Evolutionary conservation across 192 early-diverging fungal species (phyloP), one percentile per base, ranked within the genome.

Genomic region (Coemansia sp.): DNA sequence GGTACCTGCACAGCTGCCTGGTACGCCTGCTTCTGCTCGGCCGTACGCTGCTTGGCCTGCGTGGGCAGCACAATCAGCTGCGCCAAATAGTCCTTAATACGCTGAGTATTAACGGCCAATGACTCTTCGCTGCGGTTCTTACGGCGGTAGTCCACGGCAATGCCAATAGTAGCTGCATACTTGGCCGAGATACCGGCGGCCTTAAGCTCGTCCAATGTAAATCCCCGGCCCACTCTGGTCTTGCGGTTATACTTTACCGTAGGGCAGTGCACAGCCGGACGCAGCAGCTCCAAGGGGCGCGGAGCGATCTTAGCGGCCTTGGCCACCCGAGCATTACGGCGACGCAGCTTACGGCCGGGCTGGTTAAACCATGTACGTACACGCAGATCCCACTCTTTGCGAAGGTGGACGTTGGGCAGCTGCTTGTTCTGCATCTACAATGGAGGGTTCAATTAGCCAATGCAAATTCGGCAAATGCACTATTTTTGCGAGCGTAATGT

Each of bases 231-330:
- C 65, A 87, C 85, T 65, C 96, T 84, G 56, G 97, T 81, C 88
- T 96, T 96, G 76, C 79, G 87, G 90, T 98, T 98, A 90, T 98
- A 97, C 81, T 93, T 94, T 71, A 95, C 60, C 40, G 96, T 98
- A 40, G 90, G 94, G 81, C 91, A 92, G 67, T 91, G 87, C 59
- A 98, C 92, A 55, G 91, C 96, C 15, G 96, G 94, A 75, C 96
- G 90, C 66, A 98, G 85, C 58, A 90, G 86, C 80, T 98, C 96
- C 56, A 92, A 83, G 67, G 96, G 96, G 65, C 96, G 87, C 58
- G 96, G 96, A 44, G 94, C 94, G 63, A 99, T 89, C 75, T 80
- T 80, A 64, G 92, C 91, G 53, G 94, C 94, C 90, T 99, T 99
- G 81, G 88, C 84, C 80, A 90, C 81, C 64, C 96, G 87, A 60